Base-by-base conservation (phyloP, 179 eudicot genomes). In the Camellia oleifera region DNA sequence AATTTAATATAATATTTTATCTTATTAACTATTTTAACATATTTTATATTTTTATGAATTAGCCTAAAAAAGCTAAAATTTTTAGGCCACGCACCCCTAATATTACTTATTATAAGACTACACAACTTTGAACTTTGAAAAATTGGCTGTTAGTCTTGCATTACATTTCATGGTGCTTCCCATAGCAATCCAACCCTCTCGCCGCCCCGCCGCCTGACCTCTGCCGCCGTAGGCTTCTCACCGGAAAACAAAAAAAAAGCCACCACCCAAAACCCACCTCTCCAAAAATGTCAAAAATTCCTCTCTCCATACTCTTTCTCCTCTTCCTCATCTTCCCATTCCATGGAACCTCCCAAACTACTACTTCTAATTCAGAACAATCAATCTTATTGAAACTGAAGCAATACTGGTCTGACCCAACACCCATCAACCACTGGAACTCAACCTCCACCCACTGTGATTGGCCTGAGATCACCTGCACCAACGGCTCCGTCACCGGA, bases 401-500 rank as follows among this genome's bases (percentile, higher is more conserved):
- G 81, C 69, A 86, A 40, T 78, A 81, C 79, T 91, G 95, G 95
- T 75, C 81, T 54, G 73, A 82, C 52, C 89, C 87, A 79, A 81
- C 89, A 0, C 67, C 87, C 10, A 79, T 88, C 79, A 17, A 64
- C 20, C 82, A 87, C 67, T 92, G 94, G 94, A 50, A 7, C 45
- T 74, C 86, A 61, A 78, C 73, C 78, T 69, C 81, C 57, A 68
- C 85, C 50, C 88, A 74, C 74, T 93, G 97, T 78, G 4, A 32
- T 53, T 94, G 97, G 97, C 82, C 78, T 8, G 93, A 88, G 4
- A 84, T 94, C 75, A 6, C n/a, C 5, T 94, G 98, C 86, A 14
- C 81, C 40, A 81, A 69, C 61, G 85, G 75, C 73, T 53, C 83
- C n/a, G 91, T 94, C 84, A 80, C 85, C 61, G 90, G 87, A 48